Conservation (phyloP, 169 alveolate species). For the Plasmodium billcollinsi region DNA sequence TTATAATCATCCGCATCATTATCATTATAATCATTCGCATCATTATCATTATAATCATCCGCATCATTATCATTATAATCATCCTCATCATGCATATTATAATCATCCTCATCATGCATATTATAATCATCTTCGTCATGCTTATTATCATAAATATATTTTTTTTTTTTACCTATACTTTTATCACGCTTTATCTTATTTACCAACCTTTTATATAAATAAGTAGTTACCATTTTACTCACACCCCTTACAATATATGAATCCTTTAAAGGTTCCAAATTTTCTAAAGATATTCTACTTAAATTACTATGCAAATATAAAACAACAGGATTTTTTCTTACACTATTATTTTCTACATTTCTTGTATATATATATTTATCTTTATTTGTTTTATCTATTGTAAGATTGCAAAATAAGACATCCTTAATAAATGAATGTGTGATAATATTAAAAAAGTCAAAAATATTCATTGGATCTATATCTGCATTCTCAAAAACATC, state of each 20-base stretch:
- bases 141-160: too few species aligned
- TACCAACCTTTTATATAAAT: slow-evolving; percentile 49
- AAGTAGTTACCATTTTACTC: slow-evolving; percentile 43
- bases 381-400: slow-evolving; percentile 23
- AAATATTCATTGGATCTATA: slow-evolving; percentile 26
- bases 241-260: slow-evolving; percentile 73
- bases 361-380: slow-evolving; percentile 51
- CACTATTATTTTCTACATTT: slow-evolving; percentile 21
- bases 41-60: neutral
- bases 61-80: neutral
- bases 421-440: slow-evolving; percentile 65
- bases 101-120: neutral
- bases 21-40: neutral
- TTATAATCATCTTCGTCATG: slow-evolving; percentile 6
- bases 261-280: slow-evolving; percentile 62
- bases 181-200: slow-evolving; percentile 8
- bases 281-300: slow-evolving; percentile 73
- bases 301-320: slow-evolving; percentile 59
- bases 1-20: neutral
- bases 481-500: slow-evolving; percentile 53
- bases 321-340: slow-evolving; percentile 67
- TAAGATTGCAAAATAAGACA: slow-evolving; percentile 23
- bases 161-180: too few species aligned
- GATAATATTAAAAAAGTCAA: slow-evolving; percentile 49
- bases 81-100: neutral